Conservation (phyloP, 1,284 basidiomycete species). For the Phenoliferia sp. region DNA sequence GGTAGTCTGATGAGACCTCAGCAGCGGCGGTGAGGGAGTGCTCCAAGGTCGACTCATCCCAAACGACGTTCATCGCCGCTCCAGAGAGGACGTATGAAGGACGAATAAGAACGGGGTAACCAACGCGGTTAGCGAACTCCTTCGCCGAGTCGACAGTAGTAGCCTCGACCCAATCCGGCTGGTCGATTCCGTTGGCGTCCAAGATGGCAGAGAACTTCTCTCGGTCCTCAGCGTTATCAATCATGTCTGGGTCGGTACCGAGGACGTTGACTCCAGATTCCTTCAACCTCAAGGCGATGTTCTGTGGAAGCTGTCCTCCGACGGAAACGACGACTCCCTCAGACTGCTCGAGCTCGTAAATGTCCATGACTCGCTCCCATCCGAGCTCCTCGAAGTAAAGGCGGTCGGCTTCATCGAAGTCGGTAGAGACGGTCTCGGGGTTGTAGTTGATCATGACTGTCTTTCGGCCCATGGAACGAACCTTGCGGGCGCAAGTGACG, state of each 20-base stretch:
- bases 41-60: constrained; percentile 77
- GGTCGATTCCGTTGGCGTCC: constrained; percentile 91
- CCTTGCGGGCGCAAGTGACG: constrained; percentile 89
- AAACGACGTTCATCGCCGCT: constrained; percentile 99
- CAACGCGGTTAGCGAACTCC: constrained; percentile 80
- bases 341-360: constrained; percentile 92
- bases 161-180: constrained; percentile 94
- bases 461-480: constrained; percentile 84
- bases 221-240: constrained; percentile 96
- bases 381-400: constrained; percentile 98
- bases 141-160: constrained; percentile 85
- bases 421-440: constrained; percentile 98
- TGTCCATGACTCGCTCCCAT: constrained; percentile 98
- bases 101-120: constrained; percentile 90
- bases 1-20: constrained; percentile 91
- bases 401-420: constrained; percentile 97
- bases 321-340: constrained; percentile 94
- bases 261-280: constrained; percentile 85
- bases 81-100: constrained; percentile 98
- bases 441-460: constrained; percentile 99
- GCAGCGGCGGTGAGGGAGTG: constrained; percentile 92
- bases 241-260: constrained; percentile 90
- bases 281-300: constrained; percentile 95
- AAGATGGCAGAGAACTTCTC: constrained; percentile 98
- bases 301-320: constrained; percentile 94